Conservation (phyloP, 352 stramenopile genomes). For the Hyaloperonospora arabidopsidis region DNA sequence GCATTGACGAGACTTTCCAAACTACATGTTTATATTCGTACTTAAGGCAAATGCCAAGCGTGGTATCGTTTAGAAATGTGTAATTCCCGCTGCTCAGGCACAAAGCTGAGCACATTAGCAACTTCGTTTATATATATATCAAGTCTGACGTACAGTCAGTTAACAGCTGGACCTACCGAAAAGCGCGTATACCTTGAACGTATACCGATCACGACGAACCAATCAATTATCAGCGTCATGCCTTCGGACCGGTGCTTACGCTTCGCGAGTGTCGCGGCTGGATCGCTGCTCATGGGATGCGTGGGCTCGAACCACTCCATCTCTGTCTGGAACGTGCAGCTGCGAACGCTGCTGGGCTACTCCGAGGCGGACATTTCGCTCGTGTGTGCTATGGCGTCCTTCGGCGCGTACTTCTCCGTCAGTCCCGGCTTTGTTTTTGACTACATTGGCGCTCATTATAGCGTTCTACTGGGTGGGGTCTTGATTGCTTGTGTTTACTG, state of each 20-base stretch:
- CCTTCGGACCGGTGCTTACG: constrained; percentile 22
- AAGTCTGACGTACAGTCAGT: no score
- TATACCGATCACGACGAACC: no score
- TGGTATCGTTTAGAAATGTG: no score
- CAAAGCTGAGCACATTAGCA: no score
- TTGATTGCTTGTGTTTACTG: constrained; percentile 34
- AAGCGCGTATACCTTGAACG: no score
- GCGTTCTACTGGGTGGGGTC: constrained; percentile 41
- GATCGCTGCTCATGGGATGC: constrained; percentile 58
- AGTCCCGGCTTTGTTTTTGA: constrained; percentile 68
- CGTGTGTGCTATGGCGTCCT: constrained; percentile 64
- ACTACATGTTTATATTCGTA: no score
- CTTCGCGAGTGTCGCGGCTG: constrained; percentile 43
- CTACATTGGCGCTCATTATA: constrained; percentile 49
- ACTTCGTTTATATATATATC: no score
- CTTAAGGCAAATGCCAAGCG: no score
- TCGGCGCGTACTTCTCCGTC: constrained; percentile 74
- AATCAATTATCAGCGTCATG: background rate
- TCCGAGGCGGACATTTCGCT: constrained; percentile 67
- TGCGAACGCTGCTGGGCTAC: constrained; percentile 68
- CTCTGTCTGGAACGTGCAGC: constrained; percentile 76
- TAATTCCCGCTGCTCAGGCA: no score
- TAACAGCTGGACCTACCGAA: no score
- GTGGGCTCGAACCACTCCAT: constrained; percentile 75
- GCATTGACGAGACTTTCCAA: no score